phyloP scores from a whole-genome alignment of 2,329 filamentous ascomycete genomes.

The Cladosporium oxysporum region DNA sequence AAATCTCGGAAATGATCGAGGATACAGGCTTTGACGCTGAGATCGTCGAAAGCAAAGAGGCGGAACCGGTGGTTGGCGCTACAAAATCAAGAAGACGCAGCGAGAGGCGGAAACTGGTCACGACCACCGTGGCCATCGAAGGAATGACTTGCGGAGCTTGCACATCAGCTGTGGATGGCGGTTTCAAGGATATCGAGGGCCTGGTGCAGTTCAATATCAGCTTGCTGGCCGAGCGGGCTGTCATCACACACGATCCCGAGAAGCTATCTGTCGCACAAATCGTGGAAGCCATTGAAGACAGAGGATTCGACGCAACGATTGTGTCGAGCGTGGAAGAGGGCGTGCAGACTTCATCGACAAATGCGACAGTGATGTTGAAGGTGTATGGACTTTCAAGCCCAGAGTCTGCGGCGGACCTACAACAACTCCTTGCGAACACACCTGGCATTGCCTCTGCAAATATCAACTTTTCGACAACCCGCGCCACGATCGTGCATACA shows the following conservation, averaged over 20 bases:
- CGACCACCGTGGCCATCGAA: slow-evolving; percentile 84
- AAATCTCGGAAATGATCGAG: slow-evolving; percentile 82
- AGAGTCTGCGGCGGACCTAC: slow-evolving; percentile 70
- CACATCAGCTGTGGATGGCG: slow-evolving; percentile 84
- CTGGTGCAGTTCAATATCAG: slow-evolving; percentile 92
- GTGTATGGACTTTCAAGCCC: slow-evolving; percentile 77
- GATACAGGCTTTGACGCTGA: slow-evolving; percentile 90
- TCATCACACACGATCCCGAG: slow-evolving; percentile 77
- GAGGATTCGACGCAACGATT: slow-evolving; percentile 84
- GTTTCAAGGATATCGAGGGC: slow-evolving; percentile 75
- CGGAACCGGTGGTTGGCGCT: slow-evolving; percentile 36
- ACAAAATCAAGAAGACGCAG: slow-evolving; percentile 41
- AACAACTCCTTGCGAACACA: slow-evolving; percentile 64
- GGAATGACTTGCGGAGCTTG: slow-evolving; percentile 99
- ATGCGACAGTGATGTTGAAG: slow-evolving; percentile 73
- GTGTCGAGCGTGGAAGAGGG: slow-evolving; percentile 69
- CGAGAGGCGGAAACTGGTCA: slow-evolving; percentile 50
- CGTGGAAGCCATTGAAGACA: slow-evolving; percentile 79
- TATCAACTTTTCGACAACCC: slow-evolving; percentile 71
- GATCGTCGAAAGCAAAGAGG: slow-evolving; percentile 69
- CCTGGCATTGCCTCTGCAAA: slow-evolving; percentile 74
- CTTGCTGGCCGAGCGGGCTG: slow-evolving; percentile 85
- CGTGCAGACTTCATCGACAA: slow-evolving; percentile 54
- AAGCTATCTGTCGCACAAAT: slow-evolving; percentile 74
- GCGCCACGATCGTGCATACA: slow-evolving; percentile 72